Conservation (phyloP, 1,284 basidiomycete species). For the Boletus smithii region DNA sequence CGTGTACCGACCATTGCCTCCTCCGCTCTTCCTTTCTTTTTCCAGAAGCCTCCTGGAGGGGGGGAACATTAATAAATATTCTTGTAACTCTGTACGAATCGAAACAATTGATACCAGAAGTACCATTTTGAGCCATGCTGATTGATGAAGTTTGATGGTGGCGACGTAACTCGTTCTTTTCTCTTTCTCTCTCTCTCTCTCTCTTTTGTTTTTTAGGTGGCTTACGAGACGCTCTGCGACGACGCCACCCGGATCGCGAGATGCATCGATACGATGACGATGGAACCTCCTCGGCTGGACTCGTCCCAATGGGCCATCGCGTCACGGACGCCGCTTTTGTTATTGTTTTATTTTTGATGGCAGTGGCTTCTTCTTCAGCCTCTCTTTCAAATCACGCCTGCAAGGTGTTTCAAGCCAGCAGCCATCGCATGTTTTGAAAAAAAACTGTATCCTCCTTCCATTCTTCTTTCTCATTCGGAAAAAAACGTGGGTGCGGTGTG, state of each 20-base stretch:
- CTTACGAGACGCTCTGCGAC: too few species aligned
- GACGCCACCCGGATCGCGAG: too few species aligned
- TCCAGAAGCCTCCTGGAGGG: neutral
- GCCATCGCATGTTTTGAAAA: neutral
- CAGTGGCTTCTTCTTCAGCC: neutral
- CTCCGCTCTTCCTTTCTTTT: conserved; percentile 5
- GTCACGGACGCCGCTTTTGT: too few species aligned
- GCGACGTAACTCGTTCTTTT: neutral
- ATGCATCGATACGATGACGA: neutral
- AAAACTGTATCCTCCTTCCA: neutral
- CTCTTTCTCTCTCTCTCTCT: too few species aligned
- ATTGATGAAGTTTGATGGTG: neutral
- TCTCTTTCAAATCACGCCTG: neutral
- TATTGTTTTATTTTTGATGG: too few species aligned
- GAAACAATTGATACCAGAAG: conserved; percentile 8
- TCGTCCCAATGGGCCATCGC: neutral
- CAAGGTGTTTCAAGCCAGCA: neutral
- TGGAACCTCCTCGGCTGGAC: neutral
- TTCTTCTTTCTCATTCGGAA: neutral
- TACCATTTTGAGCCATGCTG: neutral
- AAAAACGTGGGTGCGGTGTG: neutral
- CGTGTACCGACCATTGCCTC: neutral
- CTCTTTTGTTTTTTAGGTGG: too few species aligned
- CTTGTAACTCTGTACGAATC: conserved; percentile 7
- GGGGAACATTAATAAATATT: conserved; percentile 4